Evolutionary conservation across 768 basidiomycete species (phyloP).

Genomic region (Lactifluus rugatus): DNA sequence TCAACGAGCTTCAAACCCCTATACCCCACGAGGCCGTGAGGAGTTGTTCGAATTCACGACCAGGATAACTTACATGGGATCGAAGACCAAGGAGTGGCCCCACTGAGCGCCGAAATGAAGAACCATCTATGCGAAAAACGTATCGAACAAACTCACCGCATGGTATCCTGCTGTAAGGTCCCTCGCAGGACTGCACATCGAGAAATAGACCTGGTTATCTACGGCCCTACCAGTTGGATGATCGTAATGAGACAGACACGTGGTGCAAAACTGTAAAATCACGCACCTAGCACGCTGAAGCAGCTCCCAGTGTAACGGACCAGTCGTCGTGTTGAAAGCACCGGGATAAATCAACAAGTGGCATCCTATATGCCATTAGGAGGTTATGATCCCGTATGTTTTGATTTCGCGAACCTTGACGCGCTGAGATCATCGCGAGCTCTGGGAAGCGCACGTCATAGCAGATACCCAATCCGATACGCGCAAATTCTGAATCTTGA

Average conservation of each 20-base stretch:
- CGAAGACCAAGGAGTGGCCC: slow-evolving; percentile 87
- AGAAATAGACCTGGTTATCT: slow-evolving; percentile 94
- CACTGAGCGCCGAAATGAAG: slow-evolving; percentile 40
- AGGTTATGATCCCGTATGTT: background rate
- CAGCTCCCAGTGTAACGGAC: slow-evolving; percentile 93
- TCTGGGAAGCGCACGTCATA: slow-evolving; percentile 96
- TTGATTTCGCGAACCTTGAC: slow-evolving; percentile 46
- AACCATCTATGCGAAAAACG: background rate
- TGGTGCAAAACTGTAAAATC: background rate
- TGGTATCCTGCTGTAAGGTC: slow-evolving; percentile 77
- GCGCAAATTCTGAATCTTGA: slow-evolving; percentile 75
- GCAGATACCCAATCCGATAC: slow-evolving; percentile 92
- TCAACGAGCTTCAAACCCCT: slow-evolving; percentile 71
- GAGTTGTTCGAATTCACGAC: slow-evolving; percentile 3
- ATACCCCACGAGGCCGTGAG: background rate
- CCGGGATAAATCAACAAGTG: slow-evolving; percentile 85
- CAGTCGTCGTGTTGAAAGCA: slow-evolving; percentile 94
- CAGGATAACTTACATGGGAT: slow-evolving; percentile 57
- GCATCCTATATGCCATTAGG: slow-evolving; percentile 44
- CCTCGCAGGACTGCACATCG: slow-evolving; percentile 93
- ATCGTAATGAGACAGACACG: background rate
- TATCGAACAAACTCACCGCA: slow-evolving; percentile 45
- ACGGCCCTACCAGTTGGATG: slow-evolving; percentile 55
- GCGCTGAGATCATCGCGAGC: slow-evolving; percentile 81
- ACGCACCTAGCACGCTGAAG: slow-evolving; percentile 69